Evolutionary conservation across 176 grass and related monocot genomes (phyloP).

Genomic region (Hsuehochloa calcarea): DNA sequence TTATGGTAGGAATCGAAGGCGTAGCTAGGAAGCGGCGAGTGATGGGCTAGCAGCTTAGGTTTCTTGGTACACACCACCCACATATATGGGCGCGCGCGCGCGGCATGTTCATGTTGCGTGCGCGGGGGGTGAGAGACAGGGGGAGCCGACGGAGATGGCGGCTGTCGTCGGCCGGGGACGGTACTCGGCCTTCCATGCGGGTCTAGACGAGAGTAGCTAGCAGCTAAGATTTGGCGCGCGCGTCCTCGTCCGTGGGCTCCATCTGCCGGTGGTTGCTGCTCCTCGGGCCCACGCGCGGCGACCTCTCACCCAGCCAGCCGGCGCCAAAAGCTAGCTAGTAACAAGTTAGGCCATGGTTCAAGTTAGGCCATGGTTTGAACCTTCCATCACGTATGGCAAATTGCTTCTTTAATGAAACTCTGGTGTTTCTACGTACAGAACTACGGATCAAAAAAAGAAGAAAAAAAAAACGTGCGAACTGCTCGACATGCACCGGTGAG

Average conservation of each 20-base stretch:
- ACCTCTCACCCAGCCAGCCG: background rate
- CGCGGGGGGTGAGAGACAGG: background rate
- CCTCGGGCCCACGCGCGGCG: background rate
- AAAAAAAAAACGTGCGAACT: too few relatives aligned
- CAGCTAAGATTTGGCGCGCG: background rate
- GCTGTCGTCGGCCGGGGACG: background rate
- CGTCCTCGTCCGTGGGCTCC: background rate
- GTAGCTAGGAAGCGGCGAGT: too few relatives aligned
- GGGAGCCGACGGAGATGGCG: background rate
- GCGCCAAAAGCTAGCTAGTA: background rate
- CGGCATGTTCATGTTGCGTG: background rate
- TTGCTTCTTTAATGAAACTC: too few relatives aligned
- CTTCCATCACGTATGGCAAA: too few relatives aligned
- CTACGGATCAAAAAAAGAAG: too few relatives aligned
- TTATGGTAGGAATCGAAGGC: too few relatives aligned
- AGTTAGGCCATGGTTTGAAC: too few relatives aligned
- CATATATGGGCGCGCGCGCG: background rate
- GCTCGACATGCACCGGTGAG: too few relatives aligned
- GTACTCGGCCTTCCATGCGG: background rate
- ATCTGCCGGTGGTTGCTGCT: constrained; percentile 15
- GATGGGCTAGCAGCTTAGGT: too few relatives aligned
- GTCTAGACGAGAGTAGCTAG: background rate
- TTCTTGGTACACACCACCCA: too few relatives aligned
- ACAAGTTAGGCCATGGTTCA: too few relatives aligned
- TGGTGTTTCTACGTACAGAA: too few relatives aligned